Evolutionary conservation across 116 monocot species (phyloP).

Genomic region (Iris pallida): DNA sequence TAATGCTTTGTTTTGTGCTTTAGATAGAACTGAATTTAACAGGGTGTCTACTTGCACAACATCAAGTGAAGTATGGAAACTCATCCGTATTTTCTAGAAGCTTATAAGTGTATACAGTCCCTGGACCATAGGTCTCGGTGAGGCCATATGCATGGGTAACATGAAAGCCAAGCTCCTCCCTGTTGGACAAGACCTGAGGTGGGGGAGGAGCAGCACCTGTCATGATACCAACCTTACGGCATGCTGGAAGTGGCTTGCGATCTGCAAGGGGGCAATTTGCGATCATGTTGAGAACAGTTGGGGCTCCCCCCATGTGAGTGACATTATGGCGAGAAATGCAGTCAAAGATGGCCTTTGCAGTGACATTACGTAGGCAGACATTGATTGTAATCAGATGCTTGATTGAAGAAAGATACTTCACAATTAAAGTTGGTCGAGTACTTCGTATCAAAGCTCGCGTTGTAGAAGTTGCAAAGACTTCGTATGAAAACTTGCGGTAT

Average conservation of each 20-base stretch:
- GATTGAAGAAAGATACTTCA: too few relatives aligned
- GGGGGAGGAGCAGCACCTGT: constrained; percentile 77
- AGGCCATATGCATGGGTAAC: constrained; percentile 66
- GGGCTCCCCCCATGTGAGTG: constrained; percentile 76
- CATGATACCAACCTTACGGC: constrained; percentile 31
- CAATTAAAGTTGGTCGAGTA: too few relatives aligned
- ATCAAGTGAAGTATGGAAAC: too few relatives aligned
- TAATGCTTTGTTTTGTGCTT: too few relatives aligned
- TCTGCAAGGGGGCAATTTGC: constrained; percentile 26
- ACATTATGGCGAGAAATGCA: constrained; percentile 46
- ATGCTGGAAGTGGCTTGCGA: constrained; percentile 28
- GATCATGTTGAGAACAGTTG: constrained; percentile 69
- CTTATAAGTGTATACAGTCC: constrained; percentile 29
- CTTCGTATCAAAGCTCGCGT: too few relatives aligned
- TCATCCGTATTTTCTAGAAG: too few relatives aligned
- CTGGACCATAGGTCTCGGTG: constrained; percentile 62
- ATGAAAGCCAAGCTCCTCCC: constrained; percentile 65
- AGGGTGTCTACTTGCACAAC: too few relatives aligned
- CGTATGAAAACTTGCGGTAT: too few relatives aligned
- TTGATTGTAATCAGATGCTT: too few relatives aligned
- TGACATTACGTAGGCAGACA: constrained; percentile 56
- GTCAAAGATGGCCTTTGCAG: constrained; percentile 45
- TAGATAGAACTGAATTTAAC: too few relatives aligned
- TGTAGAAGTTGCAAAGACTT: too few relatives aligned
- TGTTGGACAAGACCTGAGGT: constrained; percentile 50